phyloP scores from a whole-genome alignment of 257 asterid species.

The Plantago major region DNA sequence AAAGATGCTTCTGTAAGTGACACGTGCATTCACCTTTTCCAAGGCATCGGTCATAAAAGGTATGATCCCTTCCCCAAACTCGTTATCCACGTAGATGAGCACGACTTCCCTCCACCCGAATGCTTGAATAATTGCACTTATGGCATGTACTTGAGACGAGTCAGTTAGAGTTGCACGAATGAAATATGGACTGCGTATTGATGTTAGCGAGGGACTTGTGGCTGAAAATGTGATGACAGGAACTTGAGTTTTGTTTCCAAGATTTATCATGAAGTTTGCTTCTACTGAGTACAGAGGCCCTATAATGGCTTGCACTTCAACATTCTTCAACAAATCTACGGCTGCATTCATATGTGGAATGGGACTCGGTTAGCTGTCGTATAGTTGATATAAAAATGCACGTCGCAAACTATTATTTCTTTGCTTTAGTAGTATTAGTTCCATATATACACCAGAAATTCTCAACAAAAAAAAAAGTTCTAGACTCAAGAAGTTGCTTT shows the following conservation, averaged over 20 bases:
- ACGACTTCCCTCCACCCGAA: constrained; percentile 53
- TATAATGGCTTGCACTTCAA: constrained; percentile 54
- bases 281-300: constrained; percentile 53
- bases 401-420: too few species aligned
- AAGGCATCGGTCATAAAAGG: constrained; percentile 41
- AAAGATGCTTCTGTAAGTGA: constrained; percentile 44
- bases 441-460: too few species aligned
- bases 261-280: constrained; percentile 40
- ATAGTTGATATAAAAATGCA: too few species aligned
- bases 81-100: constrained; percentile 41
- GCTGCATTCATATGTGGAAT: constrained; percentile 32
- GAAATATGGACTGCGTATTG: constrained; percentile 36
- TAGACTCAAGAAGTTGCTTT: too few species aligned
- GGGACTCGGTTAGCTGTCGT: too few species aligned
- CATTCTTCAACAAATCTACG: constrained; percentile 46
- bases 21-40: constrained; percentile 22
- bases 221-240: constrained; percentile 59
- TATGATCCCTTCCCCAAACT: constrained; percentile 48
- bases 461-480: too few species aligned
- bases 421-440: too few species aligned
- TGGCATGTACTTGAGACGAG: constrained; percentile 43
- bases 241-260: constrained; percentile 48
- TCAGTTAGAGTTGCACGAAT: constrained; percentile 38
- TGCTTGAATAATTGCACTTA: constrained; percentile 35
- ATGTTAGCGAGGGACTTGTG: constrained; percentile 45